Evolutionary conservation across 1,284 basidiomycete genomes (phyloP).

Genomic region (Cutaneotrichosporon daszewskae): DNA sequence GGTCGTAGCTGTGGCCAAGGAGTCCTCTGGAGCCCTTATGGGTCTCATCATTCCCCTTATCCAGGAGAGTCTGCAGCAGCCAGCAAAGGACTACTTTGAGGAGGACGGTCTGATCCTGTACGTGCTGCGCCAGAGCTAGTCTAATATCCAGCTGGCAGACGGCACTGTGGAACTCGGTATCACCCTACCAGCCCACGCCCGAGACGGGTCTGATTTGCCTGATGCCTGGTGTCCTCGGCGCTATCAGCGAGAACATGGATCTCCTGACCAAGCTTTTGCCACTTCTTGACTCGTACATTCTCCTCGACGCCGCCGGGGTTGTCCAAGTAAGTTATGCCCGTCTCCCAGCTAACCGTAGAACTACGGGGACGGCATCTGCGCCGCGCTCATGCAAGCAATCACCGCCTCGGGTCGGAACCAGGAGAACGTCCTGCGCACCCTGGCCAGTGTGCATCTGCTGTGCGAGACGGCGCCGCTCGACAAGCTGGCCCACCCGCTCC

Average conservation of each 20-base stretch:
- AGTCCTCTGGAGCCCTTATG: conserved; percentile 41
- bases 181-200: conserved; percentile 50
- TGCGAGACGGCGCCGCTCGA: conserved; percentile 30
- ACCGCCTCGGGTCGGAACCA: conserved; percentile 25
- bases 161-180: conserved; percentile 62
- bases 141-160: conserved; percentile 59
- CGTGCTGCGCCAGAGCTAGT: too few relatives aligned
- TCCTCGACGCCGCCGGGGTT: conserved; percentile 63
- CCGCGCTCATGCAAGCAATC: conserved; percentile 32
- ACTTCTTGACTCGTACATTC: conserved; percentile 73
- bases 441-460: conserved; percentile 31
- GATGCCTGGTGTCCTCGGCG: conserved; percentile 59
- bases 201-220: conserved; percentile 58
- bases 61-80: conserved; percentile 63
- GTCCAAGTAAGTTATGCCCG: conserved; percentile 56
- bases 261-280: conserved; percentile 61
- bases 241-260: conserved; percentile 68
- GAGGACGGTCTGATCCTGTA: conserved; percentile 67
- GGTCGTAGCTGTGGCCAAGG: conserved; percentile 54
- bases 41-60: conserved; percentile 65
- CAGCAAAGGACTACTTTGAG: conserved; percentile 64
- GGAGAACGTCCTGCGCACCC: conserved; percentile 24
- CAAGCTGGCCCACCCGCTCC: conserved; percentile 31
- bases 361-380: conserved; percentile 28
- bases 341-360: conserved; percentile 13